phyloP scores from a whole-genome alignment of 805 yeast genomes.

The Ogataea neopini region DNA sequence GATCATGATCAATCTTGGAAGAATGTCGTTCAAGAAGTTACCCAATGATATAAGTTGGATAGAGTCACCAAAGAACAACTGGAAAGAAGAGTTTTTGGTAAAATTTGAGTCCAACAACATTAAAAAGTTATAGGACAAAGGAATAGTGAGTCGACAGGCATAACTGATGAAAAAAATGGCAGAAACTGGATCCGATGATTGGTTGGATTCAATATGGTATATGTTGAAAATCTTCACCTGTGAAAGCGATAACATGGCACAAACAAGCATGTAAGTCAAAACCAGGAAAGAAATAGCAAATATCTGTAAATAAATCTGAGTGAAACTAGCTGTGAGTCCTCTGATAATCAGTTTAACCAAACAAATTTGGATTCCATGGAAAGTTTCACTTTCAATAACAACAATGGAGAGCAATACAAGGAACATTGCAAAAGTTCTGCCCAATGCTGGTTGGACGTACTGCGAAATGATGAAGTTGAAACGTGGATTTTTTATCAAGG shows the following conservation, averaged over 20 bases:
- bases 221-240: conserved; percentile 69
- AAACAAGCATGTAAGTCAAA: conserved; percentile 65
- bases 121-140: conserved; percentile 76
- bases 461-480: conserved; percentile 43
- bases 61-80: conserved; percentile 71
- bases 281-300: conserved; percentile 46
- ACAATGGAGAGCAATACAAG: conserved; percentile 49
- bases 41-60: conserved; percentile 77
- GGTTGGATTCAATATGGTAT: conserved; percentile 68
- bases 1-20: conserved; percentile 74
- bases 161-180: conserved; percentile 78
- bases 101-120: conserved; percentile 51
- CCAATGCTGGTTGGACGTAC: conserved; percentile 46
- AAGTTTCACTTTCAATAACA: conserved; percentile 70
- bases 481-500: conserved; percentile 39
- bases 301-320: conserved; percentile 30
- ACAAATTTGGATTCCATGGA: conserved; percentile 68
- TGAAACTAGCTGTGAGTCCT: conserved; percentile 25
- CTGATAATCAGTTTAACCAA: conserved; percentile 50
- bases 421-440: conserved; percentile 44
- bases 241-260: conserved; percentile 66
- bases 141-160: conserved; percentile 79
- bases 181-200: conserved; percentile 71
- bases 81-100: conserved; percentile 50
- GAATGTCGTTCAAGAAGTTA: conserved; percentile 64